A percentile compares a stretch with the other conserved stretches of the same genome.
These are phyloP conservation scores for Zygotorulaspora mrakii DNA, from an alignment of 1,139 yeast genomes.

Conservation along the genomic window DNA sequence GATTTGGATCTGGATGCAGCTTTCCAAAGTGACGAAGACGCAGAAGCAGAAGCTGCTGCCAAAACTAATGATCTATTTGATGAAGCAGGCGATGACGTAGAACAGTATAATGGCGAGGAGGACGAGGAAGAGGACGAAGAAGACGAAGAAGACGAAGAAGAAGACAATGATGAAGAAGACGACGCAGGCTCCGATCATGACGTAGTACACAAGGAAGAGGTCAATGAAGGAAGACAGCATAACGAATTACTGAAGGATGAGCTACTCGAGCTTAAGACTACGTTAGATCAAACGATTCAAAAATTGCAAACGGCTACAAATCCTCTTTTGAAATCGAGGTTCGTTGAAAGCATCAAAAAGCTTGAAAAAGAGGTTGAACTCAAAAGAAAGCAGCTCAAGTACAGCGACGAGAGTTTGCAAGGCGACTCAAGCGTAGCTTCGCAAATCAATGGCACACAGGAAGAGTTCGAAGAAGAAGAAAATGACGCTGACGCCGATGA, in stretches of 20 bases:
- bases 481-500: conserved; percentile 32
- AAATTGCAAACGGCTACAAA: conserved; percentile 78
- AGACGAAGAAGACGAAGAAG: conserved; percentile 55
- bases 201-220: conserved; percentile 34
- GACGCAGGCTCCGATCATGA: conserved; percentile 29
- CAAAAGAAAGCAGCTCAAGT: conserved; percentile 66
- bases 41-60: conserved; percentile 27
- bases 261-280: conserved; percentile 73
- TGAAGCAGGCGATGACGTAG: conserved; percentile 38
- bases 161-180: conserved; percentile 48
- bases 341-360: conserved; percentile 74
- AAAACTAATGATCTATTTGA: conserved; percentile 30
- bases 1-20: conserved; percentile 42
- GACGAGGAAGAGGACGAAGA: conserved; percentile 51
- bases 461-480: conserved; percentile 24
- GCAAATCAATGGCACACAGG: background rate
- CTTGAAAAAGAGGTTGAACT: conserved; percentile 78
- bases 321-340: conserved; percentile 84
- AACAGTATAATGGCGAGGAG: conserved; percentile 40
- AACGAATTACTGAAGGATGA: conserved; percentile 80
- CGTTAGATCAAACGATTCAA: conserved; percentile 69
- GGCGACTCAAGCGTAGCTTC: conserved; percentile 9
- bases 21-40: conserved; percentile 38
- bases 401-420: conserved; percentile 37
- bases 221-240: conserved; percentile 52